Evolutionary conservation across 169 alveolate species (phyloP), one percentile per base, ranked within the genome.

Genomic region (Besnoitia besnoiti): DNA sequence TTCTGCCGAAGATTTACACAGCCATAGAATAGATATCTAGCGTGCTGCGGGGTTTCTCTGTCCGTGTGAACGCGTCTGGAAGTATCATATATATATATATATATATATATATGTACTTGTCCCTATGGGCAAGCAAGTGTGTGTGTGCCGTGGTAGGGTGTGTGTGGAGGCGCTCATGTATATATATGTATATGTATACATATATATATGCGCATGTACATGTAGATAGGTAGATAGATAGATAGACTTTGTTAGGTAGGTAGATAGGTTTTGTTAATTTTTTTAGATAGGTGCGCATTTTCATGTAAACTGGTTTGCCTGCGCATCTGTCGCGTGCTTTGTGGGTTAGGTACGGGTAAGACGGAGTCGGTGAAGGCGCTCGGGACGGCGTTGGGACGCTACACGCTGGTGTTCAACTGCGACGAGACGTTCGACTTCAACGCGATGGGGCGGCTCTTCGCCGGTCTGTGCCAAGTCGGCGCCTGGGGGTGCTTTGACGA

Each of bases 401-500:
- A 95, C 89, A 99, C 98, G 59, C 94, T 99, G 79, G 99, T 99
- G 19, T 99, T 99, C 97, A 99, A 99, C 96, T 99, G 99, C 93
- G 99, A 98, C 94, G 99, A 99, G 89, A 97, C 98, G 21, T 98
- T 98, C 91, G 99, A 99, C 96, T 98, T 98, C 91, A 97, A 98
- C 85, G 99, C 99, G 51, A 99, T 99, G 99, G 99, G 98, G 55
- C 96, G 99, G 93, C 97, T 98, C 67, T 97, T 98, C 89, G 98
- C 97, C 62, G 99, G 99, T 62, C 94, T 98, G 27, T 97, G 98
- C 44, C 96, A 93, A 90, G 99, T 98, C 10, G 99, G 99, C 46
- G 99, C 99, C 12, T 99, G 99, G 99, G 99, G 99, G 42, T 98
- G 99, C 94, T 99, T 99, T 91, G 99, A 99, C 96, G 99, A 98